These are phyloP conservation scores for Pyrenula aspistea DNA, from an alignment of 495 filamentous ascomycete genomes.

Conservation along the genomic window DNA sequence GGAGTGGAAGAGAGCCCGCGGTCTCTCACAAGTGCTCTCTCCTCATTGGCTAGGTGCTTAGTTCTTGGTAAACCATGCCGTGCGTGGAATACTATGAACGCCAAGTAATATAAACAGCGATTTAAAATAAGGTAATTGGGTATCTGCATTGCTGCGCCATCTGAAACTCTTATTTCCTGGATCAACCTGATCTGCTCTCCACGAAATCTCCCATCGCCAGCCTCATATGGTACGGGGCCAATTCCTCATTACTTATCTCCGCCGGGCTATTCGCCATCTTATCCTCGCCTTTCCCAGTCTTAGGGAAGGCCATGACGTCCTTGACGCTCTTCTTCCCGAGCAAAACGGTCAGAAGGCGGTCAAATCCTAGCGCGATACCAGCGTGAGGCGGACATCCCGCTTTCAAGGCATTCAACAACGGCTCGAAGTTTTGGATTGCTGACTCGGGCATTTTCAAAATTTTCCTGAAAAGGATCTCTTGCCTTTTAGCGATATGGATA, in stretches of 20 bases:
- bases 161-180: no score
- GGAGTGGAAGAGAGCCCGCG: no score
- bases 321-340: conserved; percentile 60
- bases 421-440: conserved; percentile 64
- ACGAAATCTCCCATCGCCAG: no score
- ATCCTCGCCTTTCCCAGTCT: conserved; percentile 73
- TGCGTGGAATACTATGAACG: no score
- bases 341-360: conserved; percentile 76
- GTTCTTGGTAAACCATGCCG: no score
- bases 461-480: conserved; percentile 73
- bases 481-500: conserved; percentile 77
- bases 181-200: no score
- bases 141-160: no score
- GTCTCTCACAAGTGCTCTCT: no score
- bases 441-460: conserved; percentile 56
- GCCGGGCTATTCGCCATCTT: conserved; percentile 65
- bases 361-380: conserved; percentile 85
- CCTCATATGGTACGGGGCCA: conserved; percentile 58
- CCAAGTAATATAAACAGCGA: no score
- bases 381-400: conserved; percentile 96
- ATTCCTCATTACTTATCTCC: conserved; percentile 45
- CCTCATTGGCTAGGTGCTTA: no score
- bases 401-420: conserved; percentile 68
- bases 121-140: no score
- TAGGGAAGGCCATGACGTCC: conserved; percentile 96